Percentiles rank a stretch among this genome's conserved stretches.
Conservation (phyloP, 202 grass and related monocot species). For the Bolboschoenoplectus hybrid region DNA sequence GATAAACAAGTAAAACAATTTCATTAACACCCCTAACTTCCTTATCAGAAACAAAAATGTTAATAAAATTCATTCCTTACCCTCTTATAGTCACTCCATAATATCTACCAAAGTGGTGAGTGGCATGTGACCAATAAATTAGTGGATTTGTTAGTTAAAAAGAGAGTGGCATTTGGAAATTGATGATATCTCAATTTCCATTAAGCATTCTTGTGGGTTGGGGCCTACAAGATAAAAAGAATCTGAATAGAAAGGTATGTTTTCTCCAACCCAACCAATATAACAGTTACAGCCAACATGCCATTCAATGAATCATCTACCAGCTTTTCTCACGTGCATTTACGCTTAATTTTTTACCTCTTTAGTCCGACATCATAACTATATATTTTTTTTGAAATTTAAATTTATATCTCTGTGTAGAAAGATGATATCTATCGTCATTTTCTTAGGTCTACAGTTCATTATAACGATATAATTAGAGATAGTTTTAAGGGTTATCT, state of each 20-base stretch:
- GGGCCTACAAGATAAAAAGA: conserved; percentile 23
- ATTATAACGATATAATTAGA: too few species aligned
- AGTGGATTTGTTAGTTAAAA: conserved; percentile 7
- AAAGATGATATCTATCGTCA: too few species aligned
- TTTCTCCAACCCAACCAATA: conserved; percentile 17
- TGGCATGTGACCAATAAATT: conserved; percentile 5
- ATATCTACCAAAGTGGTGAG: not conserved
- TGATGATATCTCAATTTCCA: conserved; percentile 5
- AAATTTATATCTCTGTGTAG: too few species aligned
- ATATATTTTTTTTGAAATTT: too few species aligned
- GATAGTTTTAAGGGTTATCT: too few species aligned
- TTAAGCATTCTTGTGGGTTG: not conserved
- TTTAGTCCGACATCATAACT: not conserved
- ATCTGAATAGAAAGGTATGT: not conserved
- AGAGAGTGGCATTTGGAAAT: conserved; percentile 16
- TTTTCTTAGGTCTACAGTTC: too few species aligned
- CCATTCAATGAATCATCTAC: not conserved
- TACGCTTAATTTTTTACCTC: not conserved
- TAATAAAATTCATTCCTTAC: too few species aligned
- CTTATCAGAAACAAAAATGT: too few species aligned
- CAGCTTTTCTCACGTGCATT: not conserved
- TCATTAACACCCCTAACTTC: too few species aligned
- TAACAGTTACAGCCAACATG: conserved; percentile 16
- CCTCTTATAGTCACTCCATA: not conserved
- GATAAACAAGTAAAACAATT: too few species aligned